These are phyloP conservation scores for Russula foetens DNA, from an alignment of 768 basidiomycete species.

Conservation along the genomic window DNA sequence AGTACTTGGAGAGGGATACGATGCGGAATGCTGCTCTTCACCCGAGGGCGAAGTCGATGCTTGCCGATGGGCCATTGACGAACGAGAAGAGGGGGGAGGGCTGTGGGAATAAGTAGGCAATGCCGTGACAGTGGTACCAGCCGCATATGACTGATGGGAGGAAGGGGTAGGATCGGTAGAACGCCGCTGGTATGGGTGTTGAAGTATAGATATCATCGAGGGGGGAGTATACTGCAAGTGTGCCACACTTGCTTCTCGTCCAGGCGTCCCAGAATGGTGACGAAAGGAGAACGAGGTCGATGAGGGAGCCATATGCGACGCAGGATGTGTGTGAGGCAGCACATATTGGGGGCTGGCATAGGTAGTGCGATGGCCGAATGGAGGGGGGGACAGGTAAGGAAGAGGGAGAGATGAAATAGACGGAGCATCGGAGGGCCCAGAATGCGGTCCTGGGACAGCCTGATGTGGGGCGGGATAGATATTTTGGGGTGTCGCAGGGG, in stretches of 20 bases:
- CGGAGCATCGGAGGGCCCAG: background rate
- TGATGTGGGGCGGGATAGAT: background rate
- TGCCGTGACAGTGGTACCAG: constrained; percentile 11
- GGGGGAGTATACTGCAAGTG: constrained; percentile 21
- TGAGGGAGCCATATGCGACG: background rate
- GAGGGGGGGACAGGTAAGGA: constrained; percentile 20
- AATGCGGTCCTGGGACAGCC: background rate
- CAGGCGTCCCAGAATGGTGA: constrained; percentile 1
- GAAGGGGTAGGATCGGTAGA: constrained; percentile 29
- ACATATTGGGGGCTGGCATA: constrained; percentile 5
- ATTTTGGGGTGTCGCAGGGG: constrained; percentile 16
- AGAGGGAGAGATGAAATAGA: constrained; percentile 16
- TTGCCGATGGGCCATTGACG: constrained; percentile 11
- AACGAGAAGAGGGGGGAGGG: constrained; percentile 22
- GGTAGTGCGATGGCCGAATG: constrained; percentile 8
- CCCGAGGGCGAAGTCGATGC: background rate
- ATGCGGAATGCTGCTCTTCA: constrained; percentile 14
- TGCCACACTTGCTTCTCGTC: background rate
- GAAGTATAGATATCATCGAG: constrained; percentile 32
- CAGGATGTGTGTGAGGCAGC: background rate
- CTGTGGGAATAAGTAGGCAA: constrained; percentile 7
- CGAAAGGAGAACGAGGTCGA: constrained; percentile 8
- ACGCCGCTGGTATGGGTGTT: constrained; percentile 29
- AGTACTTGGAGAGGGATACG: constrained; percentile 20
- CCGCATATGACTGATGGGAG: constrained; percentile 23